phyloP scores from a whole-genome alignment of 257 asterid species.

The Verbena officinalis region DNA sequence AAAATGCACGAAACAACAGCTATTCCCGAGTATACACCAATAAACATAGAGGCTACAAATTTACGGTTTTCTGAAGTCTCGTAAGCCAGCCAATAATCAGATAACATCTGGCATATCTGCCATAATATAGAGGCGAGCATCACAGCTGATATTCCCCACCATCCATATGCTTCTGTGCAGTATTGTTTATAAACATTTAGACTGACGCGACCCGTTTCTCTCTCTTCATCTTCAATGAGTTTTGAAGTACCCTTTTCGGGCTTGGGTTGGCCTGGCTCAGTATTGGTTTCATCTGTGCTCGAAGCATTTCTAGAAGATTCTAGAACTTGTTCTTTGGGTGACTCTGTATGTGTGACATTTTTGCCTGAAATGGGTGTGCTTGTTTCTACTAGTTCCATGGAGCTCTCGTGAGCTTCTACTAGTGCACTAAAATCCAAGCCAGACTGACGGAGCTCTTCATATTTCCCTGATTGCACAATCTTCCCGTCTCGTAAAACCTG shows the following conservation, averaged over 20 bases:
- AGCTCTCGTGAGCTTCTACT: conserved; percentile 71
- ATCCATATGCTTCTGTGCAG: conserved; percentile 65
- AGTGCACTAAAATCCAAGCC: conserved; percentile 63
- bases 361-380: conserved; percentile 11
- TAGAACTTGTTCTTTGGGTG: conserved; percentile 31
- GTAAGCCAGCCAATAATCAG: conserved; percentile 79
- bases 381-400: conserved; percentile 62
- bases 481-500: conserved; percentile 75
- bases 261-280: conserved; percentile 28
- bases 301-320: conserved; percentile 31
- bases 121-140: conserved; percentile 41
- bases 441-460: conserved; percentile 43
- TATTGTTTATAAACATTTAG: conserved; percentile 54
- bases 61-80: conserved; percentile 51
- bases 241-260: conserved; percentile 41
- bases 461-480: conserved; percentile 74
- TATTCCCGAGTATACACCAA: conserved; percentile 42
- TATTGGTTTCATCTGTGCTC: conserved; percentile 29
- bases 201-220: conserved; percentile 68
- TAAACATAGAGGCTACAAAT: conserved; percentile 49
- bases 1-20: conserved; percentile 40
- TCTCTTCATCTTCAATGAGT: conserved; percentile 73
- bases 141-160: conserved; percentile 63
- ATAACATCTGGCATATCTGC: conserved; percentile 51
- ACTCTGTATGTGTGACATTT: conserved; percentile 12